Conservation (phyloP, 495 filamentous ascomycete genomes). For the Usnea hakonensis region DNA sequence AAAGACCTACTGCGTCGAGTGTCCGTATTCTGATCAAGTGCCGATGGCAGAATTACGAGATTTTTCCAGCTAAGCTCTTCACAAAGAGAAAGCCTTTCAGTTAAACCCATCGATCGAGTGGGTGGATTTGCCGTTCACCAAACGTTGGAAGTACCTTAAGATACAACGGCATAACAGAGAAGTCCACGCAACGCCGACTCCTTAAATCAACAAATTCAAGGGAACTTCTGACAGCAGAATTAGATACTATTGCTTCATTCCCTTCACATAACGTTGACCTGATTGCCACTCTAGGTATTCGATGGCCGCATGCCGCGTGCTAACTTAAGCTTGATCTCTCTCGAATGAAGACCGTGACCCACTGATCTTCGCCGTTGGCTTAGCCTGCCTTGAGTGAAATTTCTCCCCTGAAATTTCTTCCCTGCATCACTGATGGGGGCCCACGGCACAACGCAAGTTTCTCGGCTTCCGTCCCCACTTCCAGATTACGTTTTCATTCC, state of each 20-base stretch:
- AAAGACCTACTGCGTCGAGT: not conserved
- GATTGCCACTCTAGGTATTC: not conserved
- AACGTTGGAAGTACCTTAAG: too few relatives aligned
- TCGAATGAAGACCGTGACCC: not conserved
- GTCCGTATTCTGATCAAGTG: not conserved
- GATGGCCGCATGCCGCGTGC: not conserved
- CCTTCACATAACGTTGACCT: too few relatives aligned
- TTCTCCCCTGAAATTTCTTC: too few relatives aligned
- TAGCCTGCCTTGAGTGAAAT: too few relatives aligned
- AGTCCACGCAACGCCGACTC: not conserved
- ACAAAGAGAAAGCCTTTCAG: not conserved
- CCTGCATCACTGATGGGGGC: not conserved
- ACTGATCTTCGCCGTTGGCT: too few relatives aligned
- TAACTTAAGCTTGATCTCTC: not conserved
- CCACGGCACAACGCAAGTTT: not conserved
- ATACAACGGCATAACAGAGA: not conserved
- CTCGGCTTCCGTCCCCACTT: not conserved
- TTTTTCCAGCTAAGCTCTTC: not conserved
- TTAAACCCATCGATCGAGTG: not conserved
- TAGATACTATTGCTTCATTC: too few relatives aligned
- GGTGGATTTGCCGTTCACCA: too few relatives aligned
- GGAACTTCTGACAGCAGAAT: not conserved
- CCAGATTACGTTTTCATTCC: not conserved
- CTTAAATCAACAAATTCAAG: not conserved
- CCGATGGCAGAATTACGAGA: too few relatives aligned